phyloP scores from a whole-genome alignment of 768 basidiomycete genomes.

The Hemileccinum impolitum region DNA sequence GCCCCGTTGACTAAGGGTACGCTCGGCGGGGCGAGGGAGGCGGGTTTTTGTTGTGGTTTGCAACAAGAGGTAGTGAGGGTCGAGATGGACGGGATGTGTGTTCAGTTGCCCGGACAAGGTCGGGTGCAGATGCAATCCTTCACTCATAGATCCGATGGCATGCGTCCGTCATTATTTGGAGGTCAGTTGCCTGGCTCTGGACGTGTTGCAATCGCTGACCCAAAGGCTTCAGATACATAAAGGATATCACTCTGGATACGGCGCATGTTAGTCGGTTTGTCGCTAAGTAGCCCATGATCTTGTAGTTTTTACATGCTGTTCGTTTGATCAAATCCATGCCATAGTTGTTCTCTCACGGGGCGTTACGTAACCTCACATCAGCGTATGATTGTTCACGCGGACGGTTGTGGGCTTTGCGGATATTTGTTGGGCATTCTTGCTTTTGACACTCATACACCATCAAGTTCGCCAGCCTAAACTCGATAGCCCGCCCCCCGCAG shows the following conservation, averaged over 20 bases:
- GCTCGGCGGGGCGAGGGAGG: constrained; percentile 57
- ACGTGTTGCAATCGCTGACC: constrained; percentile 6
- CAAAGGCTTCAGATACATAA: constrained; percentile 3
- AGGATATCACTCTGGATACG: constrained; percentile 10
- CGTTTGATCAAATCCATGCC: constrained; percentile 28
- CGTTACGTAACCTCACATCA: constrained; percentile 35
- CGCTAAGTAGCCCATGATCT: constrained; percentile 23
- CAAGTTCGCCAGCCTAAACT: no score
- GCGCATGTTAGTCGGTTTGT: constrained; percentile 12
- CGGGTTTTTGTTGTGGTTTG: constrained; percentile 4
- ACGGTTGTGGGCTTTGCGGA: constrained; percentile 21
- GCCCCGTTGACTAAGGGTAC: constrained; percentile 64
- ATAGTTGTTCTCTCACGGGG: background rate
- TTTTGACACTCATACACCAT: constrained; percentile 14
- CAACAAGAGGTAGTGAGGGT: background rate
- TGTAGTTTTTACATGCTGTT: constrained; percentile 27
- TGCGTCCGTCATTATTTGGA: constrained; percentile 14
- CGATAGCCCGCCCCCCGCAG: no score
- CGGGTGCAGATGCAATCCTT: constrained; percentile 6
- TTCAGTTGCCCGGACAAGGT: constrained; percentile 10
- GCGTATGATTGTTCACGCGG: constrained; percentile 7
- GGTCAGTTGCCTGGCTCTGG: constrained; percentile 11
- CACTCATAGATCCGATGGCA: constrained; percentile 13
- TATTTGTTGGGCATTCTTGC: constrained; percentile 20
- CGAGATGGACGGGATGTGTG: constrained; percentile 1